phyloP scores from a whole-genome alignment of 345 rosid genomes.

The Brassica incana region DNA sequence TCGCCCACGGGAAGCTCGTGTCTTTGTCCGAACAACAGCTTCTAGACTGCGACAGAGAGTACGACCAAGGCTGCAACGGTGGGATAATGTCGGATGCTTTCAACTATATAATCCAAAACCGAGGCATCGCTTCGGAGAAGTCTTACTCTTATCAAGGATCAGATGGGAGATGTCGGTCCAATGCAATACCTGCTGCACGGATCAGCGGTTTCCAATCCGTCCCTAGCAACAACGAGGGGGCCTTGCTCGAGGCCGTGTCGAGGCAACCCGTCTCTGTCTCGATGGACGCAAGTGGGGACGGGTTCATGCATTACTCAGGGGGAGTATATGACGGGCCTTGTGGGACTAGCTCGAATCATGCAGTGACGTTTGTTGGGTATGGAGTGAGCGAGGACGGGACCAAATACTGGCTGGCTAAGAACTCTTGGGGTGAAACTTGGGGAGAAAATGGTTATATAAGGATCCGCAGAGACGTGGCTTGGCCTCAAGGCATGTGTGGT shows the following conservation, averaged over 20 bases:
- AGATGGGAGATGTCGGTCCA: slow-evolving; percentile 33
- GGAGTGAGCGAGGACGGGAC: not conserved
- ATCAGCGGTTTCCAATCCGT: slow-evolving; percentile 56
- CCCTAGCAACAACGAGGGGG: slow-evolving; percentile 46
- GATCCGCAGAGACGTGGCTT: not conserved
- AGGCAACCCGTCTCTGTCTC: not conserved
- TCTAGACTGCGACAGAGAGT: slow-evolving; percentile 35
- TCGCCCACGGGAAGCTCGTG: slow-evolving; percentile 24
- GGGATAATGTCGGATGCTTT: slow-evolving; percentile 61
- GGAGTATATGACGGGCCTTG: not conserved
- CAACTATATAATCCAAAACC: slow-evolving; percentile 41
- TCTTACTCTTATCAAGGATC: slow-evolving; percentile 49
- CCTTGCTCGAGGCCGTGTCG: not conserved
- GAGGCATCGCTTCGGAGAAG: slow-evolving; percentile 52
- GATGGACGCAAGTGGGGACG: not conserved
- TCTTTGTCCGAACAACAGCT: slow-evolving; percentile 39
- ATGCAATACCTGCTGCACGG: slow-evolving; percentile 37
- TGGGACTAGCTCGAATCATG: not conserved
- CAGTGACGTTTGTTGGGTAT: not conserved
- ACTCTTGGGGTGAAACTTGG: slow-evolving; percentile 1
- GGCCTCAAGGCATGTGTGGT: not conserved
- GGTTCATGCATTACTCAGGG: not conserved
- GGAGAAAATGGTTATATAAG: not conserved
- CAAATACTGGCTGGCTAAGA: not conserved
- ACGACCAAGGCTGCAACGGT: slow-evolving; percentile 51